Base-by-base conservation (phyloP, 2,329 filamentous ascomycete genomes). In the Scopulariopsis brevicaulis region DNA sequence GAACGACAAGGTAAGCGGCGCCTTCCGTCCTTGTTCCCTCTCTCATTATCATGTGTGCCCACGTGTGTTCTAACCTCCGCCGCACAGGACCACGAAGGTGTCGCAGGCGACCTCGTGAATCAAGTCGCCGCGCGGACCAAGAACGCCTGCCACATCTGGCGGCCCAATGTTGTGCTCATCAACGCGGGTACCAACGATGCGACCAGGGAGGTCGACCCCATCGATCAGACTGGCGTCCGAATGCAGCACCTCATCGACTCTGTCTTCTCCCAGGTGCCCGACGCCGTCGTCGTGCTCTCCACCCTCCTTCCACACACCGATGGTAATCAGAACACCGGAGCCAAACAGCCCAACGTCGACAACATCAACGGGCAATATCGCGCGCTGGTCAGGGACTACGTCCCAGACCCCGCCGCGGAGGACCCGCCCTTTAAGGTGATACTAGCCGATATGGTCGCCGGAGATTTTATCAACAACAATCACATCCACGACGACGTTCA, bases 401-500 rank as follows among this genome's bases (percentile, higher is more conserved):
- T 56, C 14, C 54, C 54, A n/a, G 43, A 28, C 8, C 20, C 53
- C 4, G 59, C 55, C 28, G 60, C 60, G 10, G 55, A 61, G 35
- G 10, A 46, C 22, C 50, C 55, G 5, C n/a, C 46, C 1, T 24
- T 35, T 28, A 57, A 57, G 25, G 52, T 55, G 1, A 24, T 58
- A 4, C 43, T 54, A 10, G 57, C 57, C 25, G 57, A 58, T 18
- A 58, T 58, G 57, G 51, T 15, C 34, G 35, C 43, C 24, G 34
- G 20, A 12, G 8, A 32, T 32, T 68, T 2, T 69, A 68, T 8
- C 60, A 63, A 14, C 25, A 62, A 32, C 8, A 8, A 32, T 4
- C 73, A 75, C 51, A 62, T 75, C 53, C 65, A 63, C 0, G 74
- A 76, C 59, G 66, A 63, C 11, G 74, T 69, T 1, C 74, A 76